phyloP scores from a whole-genome alignment of 2,329 filamentous ascomycete genomes.

The Calcarisporium arbuscula region DNA sequence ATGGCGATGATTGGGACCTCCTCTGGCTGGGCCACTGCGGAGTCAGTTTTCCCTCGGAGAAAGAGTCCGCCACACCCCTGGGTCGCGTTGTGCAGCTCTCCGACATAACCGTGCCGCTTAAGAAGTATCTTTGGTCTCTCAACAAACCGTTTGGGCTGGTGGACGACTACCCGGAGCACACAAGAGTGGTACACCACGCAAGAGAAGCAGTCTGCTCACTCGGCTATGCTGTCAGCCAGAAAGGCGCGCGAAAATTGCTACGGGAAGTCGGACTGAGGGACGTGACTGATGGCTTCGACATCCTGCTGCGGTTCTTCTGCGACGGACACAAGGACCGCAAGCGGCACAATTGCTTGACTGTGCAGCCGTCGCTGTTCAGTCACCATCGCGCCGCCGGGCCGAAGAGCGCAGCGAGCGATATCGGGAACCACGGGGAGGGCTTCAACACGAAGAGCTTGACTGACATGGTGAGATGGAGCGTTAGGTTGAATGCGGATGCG shows the following conservation, averaged over 20 bases:
- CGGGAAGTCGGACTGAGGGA: constrained; percentile 36
- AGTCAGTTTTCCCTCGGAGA: constrained; percentile 21
- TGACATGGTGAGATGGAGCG: constrained; percentile 31
- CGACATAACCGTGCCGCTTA: constrained; percentile 29
- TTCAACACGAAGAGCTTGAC: constrained; percentile 23
- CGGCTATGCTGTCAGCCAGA: constrained; percentile 38
- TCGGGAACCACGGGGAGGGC: constrained; percentile 24
- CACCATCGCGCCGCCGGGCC: constrained; percentile 35
- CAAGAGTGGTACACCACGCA: constrained; percentile 35
- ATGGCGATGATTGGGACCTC: constrained; percentile 46
- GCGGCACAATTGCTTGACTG: constrained; percentile 32
- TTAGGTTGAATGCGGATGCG: constrained; percentile 32
- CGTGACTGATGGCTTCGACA: constrained; percentile 33
- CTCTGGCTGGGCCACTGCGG: constrained; percentile 46
- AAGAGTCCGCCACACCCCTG: constrained; percentile 16
- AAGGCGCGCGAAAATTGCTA: constrained; percentile 35
- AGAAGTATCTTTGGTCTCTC: constrained; percentile 24
- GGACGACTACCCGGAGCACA: constrained; percentile 31
- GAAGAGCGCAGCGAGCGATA: constrained; percentile 27
- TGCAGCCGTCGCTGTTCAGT: constrained; percentile 39
- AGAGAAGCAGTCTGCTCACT: constrained; percentile 33
- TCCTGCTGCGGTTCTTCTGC: constrained; percentile 40
- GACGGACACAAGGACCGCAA: constrained; percentile 27
- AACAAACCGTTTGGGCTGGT: constrained; percentile 28
- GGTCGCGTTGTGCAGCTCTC: constrained; percentile 23